A percentile compares a stretch with the other conserved stretches of the same genome.
These are phyloP conservation scores for Colletotrichum karsti DNA, from an alignment of 2,329 filamentous ascomycete species.

Conservation along the genomic window DNA sequence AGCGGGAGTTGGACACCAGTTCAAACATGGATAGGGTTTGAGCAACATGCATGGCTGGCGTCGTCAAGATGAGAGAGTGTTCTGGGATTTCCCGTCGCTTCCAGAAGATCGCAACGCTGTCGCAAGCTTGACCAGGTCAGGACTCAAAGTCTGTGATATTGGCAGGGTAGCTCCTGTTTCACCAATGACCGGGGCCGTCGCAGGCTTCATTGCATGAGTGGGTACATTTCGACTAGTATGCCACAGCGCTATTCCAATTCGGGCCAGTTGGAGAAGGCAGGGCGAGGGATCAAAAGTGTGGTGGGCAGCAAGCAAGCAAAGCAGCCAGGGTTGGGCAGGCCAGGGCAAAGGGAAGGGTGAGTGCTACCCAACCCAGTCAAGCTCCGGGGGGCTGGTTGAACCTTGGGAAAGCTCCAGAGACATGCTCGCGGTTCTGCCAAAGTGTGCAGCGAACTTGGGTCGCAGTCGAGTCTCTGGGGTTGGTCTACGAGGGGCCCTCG, in stretches of 20 bases:
- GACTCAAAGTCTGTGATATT: slow-evolving; percentile 51
- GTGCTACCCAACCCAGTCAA: slow-evolving; percentile 26
- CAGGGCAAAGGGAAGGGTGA: slow-evolving; percentile 17
- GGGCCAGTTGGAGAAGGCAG: slow-evolving; percentile 19
- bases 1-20: slow-evolving; percentile 13
- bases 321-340: not conserved
- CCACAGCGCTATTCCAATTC: slow-evolving; percentile 18
- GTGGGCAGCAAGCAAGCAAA: slow-evolving; percentile 11
- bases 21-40: slow-evolving; percentile 28
- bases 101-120: slow-evolving; percentile 51
- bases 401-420: slow-evolving; percentile 14
- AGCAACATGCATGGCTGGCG: slow-evolving; percentile 23
- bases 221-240: not conserved
- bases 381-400: slow-evolving; percentile 25
- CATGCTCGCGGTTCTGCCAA: slow-evolving; percentile 11
- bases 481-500: not conserved
- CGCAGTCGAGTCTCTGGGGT: slow-evolving; percentile 1
- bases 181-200: slow-evolving; percentile 52
- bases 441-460: not conserved
- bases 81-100: slow-evolving; percentile 43
- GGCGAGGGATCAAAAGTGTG: not conserved
- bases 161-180: slow-evolving; percentile 62
- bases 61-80: slow-evolving; percentile 10
- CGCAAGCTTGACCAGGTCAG: slow-evolving; percentile 54
- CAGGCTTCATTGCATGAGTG: slow-evolving; percentile 33